A percentile compares a stretch with the other conserved stretches of the same genome.
phyloP scores from a whole-genome alignment of 75 land plant species.

The Pinus taeda region DNA sequence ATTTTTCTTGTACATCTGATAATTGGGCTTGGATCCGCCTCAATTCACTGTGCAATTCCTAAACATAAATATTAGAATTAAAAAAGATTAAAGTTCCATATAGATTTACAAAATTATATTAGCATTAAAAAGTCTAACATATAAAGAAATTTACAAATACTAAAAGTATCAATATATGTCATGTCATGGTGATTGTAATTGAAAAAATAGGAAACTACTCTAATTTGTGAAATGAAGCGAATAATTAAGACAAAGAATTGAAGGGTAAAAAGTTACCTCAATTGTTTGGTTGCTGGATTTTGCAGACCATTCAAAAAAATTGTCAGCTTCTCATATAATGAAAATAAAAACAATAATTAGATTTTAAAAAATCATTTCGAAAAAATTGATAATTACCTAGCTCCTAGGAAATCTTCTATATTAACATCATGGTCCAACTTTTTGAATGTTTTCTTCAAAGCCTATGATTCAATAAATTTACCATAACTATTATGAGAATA shows the following conservation, averaged over 20 bases:
- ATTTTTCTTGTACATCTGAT: conserved; percentile 34
- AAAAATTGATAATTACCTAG: conserved; percentile 25
- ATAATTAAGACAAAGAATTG: neutral
- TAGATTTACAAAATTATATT: neutral
- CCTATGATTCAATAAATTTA: conserved; percentile 27
- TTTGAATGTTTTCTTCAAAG: conserved; percentile 64
- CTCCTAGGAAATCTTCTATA: conserved; percentile 51
- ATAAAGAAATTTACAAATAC: neutral
- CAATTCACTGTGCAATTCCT: conserved; percentile 47
- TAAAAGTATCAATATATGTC: too few relatives aligned
- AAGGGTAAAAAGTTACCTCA: conserved; percentile 25
- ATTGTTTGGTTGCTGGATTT: conserved; percentile 30
- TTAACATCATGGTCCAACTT: conserved; percentile 72
- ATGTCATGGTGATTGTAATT: too few relatives aligned
- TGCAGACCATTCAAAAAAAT: conserved; percentile 10
- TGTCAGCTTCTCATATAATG: neutral
- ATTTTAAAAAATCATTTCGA: neutral
- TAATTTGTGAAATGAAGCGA: neutral
- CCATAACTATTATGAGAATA: neutral
- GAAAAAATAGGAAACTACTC: too few relatives aligned
- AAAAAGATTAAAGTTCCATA: neutral
- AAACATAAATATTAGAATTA: neutral
- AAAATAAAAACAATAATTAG: neutral
- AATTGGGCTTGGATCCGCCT: conserved; percentile 38
- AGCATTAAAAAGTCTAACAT: neutral